phyloP scores from a whole-genome alignment of 2,329 filamentous ascomycete genomes.

The Dactylellina cionopaga region DNA sequence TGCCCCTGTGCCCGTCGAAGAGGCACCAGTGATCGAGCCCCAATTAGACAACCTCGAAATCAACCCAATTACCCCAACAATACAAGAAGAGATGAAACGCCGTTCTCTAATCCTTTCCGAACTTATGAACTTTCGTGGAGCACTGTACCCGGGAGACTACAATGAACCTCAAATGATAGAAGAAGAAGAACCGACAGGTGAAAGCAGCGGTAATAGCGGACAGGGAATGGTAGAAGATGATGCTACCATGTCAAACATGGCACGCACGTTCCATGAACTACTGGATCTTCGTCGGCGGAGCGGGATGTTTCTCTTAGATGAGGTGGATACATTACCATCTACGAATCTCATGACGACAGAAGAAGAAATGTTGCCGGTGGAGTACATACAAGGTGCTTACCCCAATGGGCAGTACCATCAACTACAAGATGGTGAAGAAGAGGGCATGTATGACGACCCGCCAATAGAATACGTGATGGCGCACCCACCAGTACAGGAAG shows the following conservation, averaged over 20 bases:
- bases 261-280: conserved; percentile 25
- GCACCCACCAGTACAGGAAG: conserved; percentile 33
- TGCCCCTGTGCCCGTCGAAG: not conserved
- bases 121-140: conserved; percentile 45
- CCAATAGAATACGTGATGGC: conserved; percentile 42
- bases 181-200: not conserved
- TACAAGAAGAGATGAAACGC: conserved; percentile 50
- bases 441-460: conserved; percentile 46
- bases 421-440: conserved; percentile 15
- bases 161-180: not conserved
- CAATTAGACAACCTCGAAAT: not conserved
- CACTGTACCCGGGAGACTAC: not conserved
- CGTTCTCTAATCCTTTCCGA: conserved; percentile 46
- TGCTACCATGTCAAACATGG: conserved; percentile 22
- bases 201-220: not conserved
- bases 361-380: not conserved
- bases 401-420: not conserved
- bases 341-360: conserved; percentile 3
- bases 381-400: conserved; percentile 21
- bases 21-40: not conserved
- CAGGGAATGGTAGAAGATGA: not conserved
- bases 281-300: conserved; percentile 26
- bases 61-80: conserved; percentile 7
- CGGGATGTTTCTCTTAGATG: conserved; percentile 37
- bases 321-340: conserved; percentile 19